A percentile compares a stretch with the other conserved stretches of the same genome.
phyloP scores from a whole-genome alignment of 805 yeast genomes.

The Sugiyamaella americana region DNA sequence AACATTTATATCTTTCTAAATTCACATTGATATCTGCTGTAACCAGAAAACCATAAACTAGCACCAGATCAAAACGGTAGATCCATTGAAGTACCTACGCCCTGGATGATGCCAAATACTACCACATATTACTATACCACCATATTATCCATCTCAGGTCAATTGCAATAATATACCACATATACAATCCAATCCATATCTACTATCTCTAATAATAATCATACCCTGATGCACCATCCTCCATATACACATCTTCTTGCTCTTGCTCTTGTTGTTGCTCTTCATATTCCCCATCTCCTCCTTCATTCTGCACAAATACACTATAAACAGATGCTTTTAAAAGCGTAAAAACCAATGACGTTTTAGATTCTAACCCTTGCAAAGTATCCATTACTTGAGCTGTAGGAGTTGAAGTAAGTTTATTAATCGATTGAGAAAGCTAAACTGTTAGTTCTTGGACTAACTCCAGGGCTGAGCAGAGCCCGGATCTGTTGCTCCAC shows the following conservation, averaged over 20 bases:
- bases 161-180: background rate
- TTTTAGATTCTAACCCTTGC: conserved; percentile 55
- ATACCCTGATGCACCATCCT: too few relatives aligned
- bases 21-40: too few relatives aligned
- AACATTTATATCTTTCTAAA: too few relatives aligned
- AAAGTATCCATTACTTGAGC: conserved; percentile 43
- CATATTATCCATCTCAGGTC: background rate
- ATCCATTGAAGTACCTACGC: too few relatives aligned
- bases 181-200: too few relatives aligned
- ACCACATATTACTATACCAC: too few relatives aligned
- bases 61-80: too few relatives aligned
- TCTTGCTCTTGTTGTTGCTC: background rate
- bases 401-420: conserved; percentile 17
- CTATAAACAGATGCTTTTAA: conserved; percentile 68
- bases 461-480: background rate
- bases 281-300: conserved; percentile 21
- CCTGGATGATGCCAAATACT: too few relatives aligned
- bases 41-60: too few relatives aligned
- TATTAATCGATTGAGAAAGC: conserved; percentile 17
- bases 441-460: conserved; percentile 2
- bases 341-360: conserved; percentile 58
- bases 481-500: too few relatives aligned
- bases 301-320: conserved; percentile 48
- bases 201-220: too few relatives aligned
- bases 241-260: background rate